A percentile compares a stretch with the other conserved stretches of the same genome.
phyloP scores from a whole-genome alignment of 495 filamentous ascomycete genomes.

The Xylaria venustula region DNA sequence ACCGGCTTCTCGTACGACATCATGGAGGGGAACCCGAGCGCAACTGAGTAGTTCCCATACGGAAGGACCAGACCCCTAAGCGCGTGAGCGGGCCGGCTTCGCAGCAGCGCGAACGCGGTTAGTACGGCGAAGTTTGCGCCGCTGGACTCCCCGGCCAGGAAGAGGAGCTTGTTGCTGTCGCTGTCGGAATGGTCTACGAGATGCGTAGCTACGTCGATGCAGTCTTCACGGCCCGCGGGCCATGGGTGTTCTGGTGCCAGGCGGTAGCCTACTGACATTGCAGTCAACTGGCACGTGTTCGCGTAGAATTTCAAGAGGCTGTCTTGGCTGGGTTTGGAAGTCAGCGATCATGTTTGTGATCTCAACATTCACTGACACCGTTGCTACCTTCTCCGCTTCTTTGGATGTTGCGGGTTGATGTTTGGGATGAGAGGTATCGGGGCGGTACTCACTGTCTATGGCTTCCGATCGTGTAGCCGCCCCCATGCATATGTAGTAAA shows the following conservation, averaged over 20 bases:
- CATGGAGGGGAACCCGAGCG: background rate
- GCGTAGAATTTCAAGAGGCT: slow-evolving; percentile 38
- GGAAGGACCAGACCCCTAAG: background rate
- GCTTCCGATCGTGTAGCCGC: slow-evolving; percentile 45
- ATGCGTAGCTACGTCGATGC: slow-evolving; percentile 23
- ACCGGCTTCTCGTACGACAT: background rate
- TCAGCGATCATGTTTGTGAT: background rate
- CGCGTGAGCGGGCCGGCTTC: background rate
- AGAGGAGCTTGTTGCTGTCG: background rate
- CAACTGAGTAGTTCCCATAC: background rate
- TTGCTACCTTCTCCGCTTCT: too few relatives aligned
- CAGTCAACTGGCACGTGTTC: slow-evolving; percentile 24
- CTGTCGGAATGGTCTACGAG: background rate
- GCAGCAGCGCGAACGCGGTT: background rate
- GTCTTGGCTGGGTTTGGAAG: slow-evolving; percentile 14
- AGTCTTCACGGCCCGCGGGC: slow-evolving; percentile 52
- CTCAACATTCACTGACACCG: too few relatives aligned
- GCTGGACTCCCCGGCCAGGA: background rate
- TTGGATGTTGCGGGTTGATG: background rate
- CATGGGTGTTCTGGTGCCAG: slow-evolving; percentile 59
- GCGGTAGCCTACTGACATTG: slow-evolving; percentile 56
- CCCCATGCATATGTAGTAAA: slow-evolving; percentile 55
- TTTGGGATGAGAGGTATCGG: background rate
- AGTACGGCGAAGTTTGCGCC: background rate
- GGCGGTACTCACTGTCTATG: slow-evolving; percentile 19